Evolutionary conservation across 169 alveolate genomes (phyloP), one percentile per base, ranked within the genome.

Genomic region (Eimeria acervulina): DNA sequence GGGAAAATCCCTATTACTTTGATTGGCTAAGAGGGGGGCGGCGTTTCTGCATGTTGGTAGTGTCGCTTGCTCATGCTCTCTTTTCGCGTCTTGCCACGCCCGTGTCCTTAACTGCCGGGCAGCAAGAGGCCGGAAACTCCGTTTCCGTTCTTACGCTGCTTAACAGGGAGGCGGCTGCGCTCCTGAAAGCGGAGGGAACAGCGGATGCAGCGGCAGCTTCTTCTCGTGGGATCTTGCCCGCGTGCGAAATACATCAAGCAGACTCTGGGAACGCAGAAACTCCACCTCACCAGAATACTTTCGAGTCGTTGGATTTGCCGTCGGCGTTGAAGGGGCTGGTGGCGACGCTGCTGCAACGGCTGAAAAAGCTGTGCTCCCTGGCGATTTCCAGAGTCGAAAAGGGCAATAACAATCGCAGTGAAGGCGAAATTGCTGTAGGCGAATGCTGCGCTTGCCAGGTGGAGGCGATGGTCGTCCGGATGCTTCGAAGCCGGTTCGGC

Each of bases 21-120:
- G 93, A 87, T 44, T 87, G 93, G 93, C 93, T 87, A 15, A 21
- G 66, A 31, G 81, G 93, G 40, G 93, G 93, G 28, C 83, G 93
- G 66, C 93, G 93, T 23, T 87, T 61, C 44, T 87, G 83, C 80
- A 44, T 87, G 93, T 23, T 87, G 59, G 93, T 87, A 63, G 93
- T 87, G 33, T 87, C 93, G 28, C 80, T 87, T 13, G 93, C 93
- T n/a, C 93, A 87, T 52, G 78, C 93, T 26, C 93, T 87, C 12
- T 87, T 87, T 38, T 59, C 78, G 81, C 93, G 93, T n/a, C 81
- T 87, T 19, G 93, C 93, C 59, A 87, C 93, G 44, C 93, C 93
- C 19, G 93, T 61, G 42, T 87, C 93, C 3, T 52, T 87, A 66
- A 61, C 80, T 61, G 93, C 93, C 21, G 93, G 81, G 68, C 66